These are phyloP conservation scores for Saccharomycopsis olivae DNA, from an alignment of 805 yeast species.

Conservation along the genomic window DNA sequence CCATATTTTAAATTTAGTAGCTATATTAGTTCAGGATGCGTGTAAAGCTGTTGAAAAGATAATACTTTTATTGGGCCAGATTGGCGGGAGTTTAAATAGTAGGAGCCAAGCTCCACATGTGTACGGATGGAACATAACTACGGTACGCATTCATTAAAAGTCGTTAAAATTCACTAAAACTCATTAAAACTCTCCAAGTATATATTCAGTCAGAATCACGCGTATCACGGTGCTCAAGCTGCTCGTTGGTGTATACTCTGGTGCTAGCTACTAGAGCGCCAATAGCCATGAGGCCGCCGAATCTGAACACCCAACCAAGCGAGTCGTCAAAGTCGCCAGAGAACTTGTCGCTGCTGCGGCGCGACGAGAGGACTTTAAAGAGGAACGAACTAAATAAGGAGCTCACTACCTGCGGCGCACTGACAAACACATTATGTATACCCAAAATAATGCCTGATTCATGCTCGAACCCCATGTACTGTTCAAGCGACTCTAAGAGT, in stretches of 20 bases:
- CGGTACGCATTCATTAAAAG: too few species aligned
- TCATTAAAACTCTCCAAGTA: too few species aligned
- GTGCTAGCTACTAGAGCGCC: conserved; percentile 35
- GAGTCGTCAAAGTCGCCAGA: conserved; percentile 27
- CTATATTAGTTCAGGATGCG: too few species aligned
- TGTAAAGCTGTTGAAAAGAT: too few species aligned
- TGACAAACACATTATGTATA: conserved; percentile 47
- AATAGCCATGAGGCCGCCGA: conserved; percentile 41
- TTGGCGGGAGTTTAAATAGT: too few species aligned
- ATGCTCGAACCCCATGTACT: conserved; percentile 34
- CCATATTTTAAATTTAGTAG: too few species aligned
- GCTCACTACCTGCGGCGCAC: conserved; percentile 46
- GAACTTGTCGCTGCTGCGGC: conserved; percentile 20
- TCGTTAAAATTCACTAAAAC: too few species aligned
- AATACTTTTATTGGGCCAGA: too few species aligned
- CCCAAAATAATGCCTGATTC: conserved; percentile 49
- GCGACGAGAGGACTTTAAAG: conserved; percentile 29
- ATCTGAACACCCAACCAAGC: conserved; percentile 46
- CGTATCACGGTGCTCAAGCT: too few species aligned
- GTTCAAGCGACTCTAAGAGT: conserved; percentile 1
- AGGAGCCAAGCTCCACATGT: too few species aligned
- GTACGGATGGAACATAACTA: too few species aligned
- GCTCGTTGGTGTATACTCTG: conserved; percentile 32
- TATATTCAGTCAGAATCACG: too few species aligned
- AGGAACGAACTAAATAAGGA: conserved; percentile 38